Base-by-base conservation (phyloP, 306 rosid species). In the Ochetophila trinervis region DNA sequence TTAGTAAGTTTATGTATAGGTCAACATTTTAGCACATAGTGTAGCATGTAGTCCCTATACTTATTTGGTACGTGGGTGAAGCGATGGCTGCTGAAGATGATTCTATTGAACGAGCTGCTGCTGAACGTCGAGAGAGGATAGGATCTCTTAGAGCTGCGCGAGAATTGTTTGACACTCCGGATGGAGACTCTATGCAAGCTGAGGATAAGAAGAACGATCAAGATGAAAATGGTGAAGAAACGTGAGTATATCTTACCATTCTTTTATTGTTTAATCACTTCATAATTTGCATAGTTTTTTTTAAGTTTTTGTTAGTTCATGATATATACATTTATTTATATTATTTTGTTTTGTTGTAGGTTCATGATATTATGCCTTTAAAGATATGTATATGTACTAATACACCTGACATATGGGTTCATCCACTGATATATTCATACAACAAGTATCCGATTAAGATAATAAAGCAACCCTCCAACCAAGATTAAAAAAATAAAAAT, bases 81-180 rank as follows among this genome's bases (percentile, higher is more conserved):
- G 66, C 9, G 53, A 87, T 90, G 96, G 76, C 75, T 56, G 11
- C 37, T 19, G 95, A 87, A 76, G 94, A 86, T 58, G 76, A 58
- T 15, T 82, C 95, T 27, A 54, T 87, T 40, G 94, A 89, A 40
- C 83, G 82, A 85, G 83, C 80, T 32, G 93, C 69, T n/a, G 81
- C 88, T 4, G 81, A 85, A 0, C 97, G 99, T 50, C 80, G 81
- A 21, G 99, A 93, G 73, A 87, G 94, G 75, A 78, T 90, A 8
- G 83, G 59, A 45, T 88, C 99, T 20, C 89, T 90, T 6, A 86
- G 83, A 75, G 85, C 91, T 19, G 97, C 99, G 17, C 91, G 84
- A 36, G 82, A 87, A 59, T 78, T 93, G 49, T 67, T 79, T 35
- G 83, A 12, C 73, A 68, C 83, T 59, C 83, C 96, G 5, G 95